Conservation (phyloP, 345 rosid genomes). For the Raphanus sativus region DNA sequence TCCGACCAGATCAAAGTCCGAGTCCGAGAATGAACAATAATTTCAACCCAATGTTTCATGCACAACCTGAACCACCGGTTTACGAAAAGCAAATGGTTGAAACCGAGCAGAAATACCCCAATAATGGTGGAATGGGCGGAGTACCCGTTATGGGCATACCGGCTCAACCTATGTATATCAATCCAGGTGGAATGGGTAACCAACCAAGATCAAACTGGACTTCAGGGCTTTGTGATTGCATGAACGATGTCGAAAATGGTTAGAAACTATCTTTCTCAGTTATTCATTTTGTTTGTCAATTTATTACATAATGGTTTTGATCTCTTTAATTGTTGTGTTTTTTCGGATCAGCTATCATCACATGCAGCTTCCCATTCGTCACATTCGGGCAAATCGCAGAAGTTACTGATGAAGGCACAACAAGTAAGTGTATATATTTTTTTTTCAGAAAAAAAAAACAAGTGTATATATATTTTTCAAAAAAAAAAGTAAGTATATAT, state of each 20-base stretch:
- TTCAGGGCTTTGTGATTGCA: conserved; percentile 62
- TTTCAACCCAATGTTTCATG: conserved; percentile 9
- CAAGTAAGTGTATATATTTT: conserved; percentile 46
- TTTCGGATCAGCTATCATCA: conserved; percentile 47
- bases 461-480: no score
- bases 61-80: conserved; percentile 15
- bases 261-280: neutral
- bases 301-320: neutral
- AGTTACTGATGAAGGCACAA: conserved; percentile 46
- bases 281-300: neutral
- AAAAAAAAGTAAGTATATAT: no score
- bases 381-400: conserved; percentile 63
- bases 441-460: no score
- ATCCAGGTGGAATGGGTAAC: neutral
- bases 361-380: conserved; percentile 47
- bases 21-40: conserved; percentile 26
- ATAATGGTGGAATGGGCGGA: conserved; percentile 12
- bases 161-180: neutral
- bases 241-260: conserved; percentile 68
- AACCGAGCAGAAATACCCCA: conserved; percentile 12
- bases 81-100: neutral
- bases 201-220: conserved; percentile 45
- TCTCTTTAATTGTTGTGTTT: neutral
- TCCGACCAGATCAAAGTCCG: conserved; percentile 18
- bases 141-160: neutral